Base-by-base conservation (phyloP, 805 yeast species). In the Jamesozyma piceae region DNA sequence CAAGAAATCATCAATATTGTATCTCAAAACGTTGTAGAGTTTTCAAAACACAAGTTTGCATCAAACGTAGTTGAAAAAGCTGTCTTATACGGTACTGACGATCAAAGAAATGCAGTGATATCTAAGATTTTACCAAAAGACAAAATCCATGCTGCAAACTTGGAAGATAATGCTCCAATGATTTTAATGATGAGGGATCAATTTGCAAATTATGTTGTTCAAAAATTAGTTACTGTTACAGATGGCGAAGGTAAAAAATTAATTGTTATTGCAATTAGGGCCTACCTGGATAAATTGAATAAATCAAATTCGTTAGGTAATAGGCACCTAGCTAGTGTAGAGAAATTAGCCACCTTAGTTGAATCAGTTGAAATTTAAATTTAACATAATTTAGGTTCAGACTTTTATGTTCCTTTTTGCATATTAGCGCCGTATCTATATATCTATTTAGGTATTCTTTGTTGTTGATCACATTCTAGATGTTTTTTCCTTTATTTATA, bases 111-210 rank as follows among this genome's bases (percentile, higher is more conserved):
- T 46, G 58, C 68, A 31, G 74, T 90, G 33, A 74, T 83, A 45
- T 76, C 74, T 43, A 83, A 78, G 53, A 85, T 90, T 14, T 64
- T 82, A 64, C 66, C 74, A 26, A 77, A 68, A 44, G 75, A 77
- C 49, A 62, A 61, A 30, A 64, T 60, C 22, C 64, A 61, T 22
- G 68, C 71, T 17, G 69, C 69, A 19, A 55, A 57, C 21, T 75
- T 81, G 31, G 75, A 71, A 42, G 89, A 81, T 49, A 74, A 74
- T 41, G 73, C 83, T 1, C 79, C 94, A 8, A 70, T 92, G 51
- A 84, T 89, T 20, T 69, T 82, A 45, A 89, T 92, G 97, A 88
- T 92, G 87, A 86, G 86, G 60, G 99, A 92, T 62, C 97, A 92
- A 61, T 92, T 82, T 66, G 99, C 97, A 20, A 92, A 92, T 63